phyloP scores from a whole-genome alignment of 2,329 filamentous ascomycete species.

The Ascochyta koolunga region DNA sequence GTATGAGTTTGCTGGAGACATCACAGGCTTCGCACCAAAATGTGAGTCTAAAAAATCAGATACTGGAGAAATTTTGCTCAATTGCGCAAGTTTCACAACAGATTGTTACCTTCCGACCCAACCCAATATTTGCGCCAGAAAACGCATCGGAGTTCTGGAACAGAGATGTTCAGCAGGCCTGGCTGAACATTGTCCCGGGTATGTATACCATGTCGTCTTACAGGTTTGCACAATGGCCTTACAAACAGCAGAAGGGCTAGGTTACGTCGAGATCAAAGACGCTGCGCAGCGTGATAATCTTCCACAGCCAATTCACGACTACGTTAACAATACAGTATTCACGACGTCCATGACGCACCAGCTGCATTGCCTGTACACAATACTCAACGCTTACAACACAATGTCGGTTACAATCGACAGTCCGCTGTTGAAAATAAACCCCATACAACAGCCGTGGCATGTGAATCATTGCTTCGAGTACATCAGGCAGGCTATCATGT shows the following conservation, averaged over 20 bases:
- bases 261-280: slow-evolving; percentile 38
- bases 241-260: slow-evolving; percentile 33
- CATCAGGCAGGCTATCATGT: slow-evolving; percentile 43
- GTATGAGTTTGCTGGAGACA: slow-evolving; percentile 37
- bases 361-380: slow-evolving; percentile 43
- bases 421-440: slow-evolving; percentile 11
- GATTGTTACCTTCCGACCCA: slow-evolving; percentile 35
- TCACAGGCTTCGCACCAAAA: slow-evolving; percentile 42
- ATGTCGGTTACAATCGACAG: slow-evolving; percentile 24
- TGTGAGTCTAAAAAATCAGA: slow-evolving; percentile 20
- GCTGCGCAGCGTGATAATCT: slow-evolving; percentile 33
- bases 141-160: slow-evolving; percentile 39
- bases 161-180: slow-evolving; percentile 37
- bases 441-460: slow-evolving; percentile 43
- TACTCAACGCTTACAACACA: slow-evolving; percentile 42
- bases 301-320: slow-evolving; percentile 42
- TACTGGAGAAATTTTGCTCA: background rate
- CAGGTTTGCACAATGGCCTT: background rate
- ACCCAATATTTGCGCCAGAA: slow-evolving; percentile 35
- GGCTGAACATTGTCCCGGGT: slow-evolving; percentile 43
- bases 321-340: slow-evolving; percentile 36
- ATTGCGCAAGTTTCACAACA: slow-evolving; percentile 34
- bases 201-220: background rate
- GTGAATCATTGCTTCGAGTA: slow-evolving; percentile 46
- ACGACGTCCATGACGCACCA: slow-evolving; percentile 45